Evolutionary conservation across 768 basidiomycete species (phyloP).

Genomic region (Termitomyces sp.): DNA sequence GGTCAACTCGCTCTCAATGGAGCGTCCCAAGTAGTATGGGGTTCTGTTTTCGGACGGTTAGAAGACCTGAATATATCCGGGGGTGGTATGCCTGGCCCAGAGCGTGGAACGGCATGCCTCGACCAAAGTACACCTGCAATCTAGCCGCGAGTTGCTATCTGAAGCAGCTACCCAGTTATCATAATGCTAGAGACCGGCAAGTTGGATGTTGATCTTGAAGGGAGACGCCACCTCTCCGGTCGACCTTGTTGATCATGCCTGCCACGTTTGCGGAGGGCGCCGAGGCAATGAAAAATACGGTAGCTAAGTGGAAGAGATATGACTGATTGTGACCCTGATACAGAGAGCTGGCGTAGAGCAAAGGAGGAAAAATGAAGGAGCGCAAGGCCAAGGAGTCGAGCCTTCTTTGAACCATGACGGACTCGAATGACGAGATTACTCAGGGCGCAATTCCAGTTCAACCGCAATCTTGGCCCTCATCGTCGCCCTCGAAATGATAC

Average conservation of each 20-base stretch:
- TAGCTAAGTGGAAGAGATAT: not conserved
- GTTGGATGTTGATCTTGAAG: slow-evolving; percentile 20
- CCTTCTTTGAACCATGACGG: too few relatives aligned
- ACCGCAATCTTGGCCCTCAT: too few relatives aligned
- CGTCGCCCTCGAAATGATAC: too few relatives aligned
- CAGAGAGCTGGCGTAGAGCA: slow-evolving; percentile 2
- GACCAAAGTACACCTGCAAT: slow-evolving; percentile 1
- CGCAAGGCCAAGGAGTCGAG: not conserved
- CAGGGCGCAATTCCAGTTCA: too few relatives aligned
- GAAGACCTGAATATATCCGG: too few relatives aligned
- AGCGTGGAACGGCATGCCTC: too few relatives aligned
- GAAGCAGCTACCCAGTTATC: slow-evolving; percentile 22
- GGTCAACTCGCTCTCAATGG: slow-evolving; percentile 30
- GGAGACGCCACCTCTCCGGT: slow-evolving; percentile 30
- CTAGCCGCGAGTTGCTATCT: slow-evolving; percentile 18
- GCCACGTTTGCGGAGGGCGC: too few relatives aligned
- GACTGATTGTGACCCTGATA: not conserved
- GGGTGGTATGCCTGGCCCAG: too few relatives aligned
- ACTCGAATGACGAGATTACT: too few relatives aligned
- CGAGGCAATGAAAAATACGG: not conserved
- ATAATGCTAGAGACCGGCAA: slow-evolving; percentile 26
- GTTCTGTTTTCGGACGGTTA: too few relatives aligned
- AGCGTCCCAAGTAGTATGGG: slow-evolving; percentile 19
- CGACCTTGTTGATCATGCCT: slow-evolving; percentile 15
- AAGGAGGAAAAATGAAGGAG: not conserved